These are phyloP conservation scores for Daldinia vernicosa DNA, from an alignment of 495 filamentous ascomycete genomes.

Conservation along the genomic window DNA sequence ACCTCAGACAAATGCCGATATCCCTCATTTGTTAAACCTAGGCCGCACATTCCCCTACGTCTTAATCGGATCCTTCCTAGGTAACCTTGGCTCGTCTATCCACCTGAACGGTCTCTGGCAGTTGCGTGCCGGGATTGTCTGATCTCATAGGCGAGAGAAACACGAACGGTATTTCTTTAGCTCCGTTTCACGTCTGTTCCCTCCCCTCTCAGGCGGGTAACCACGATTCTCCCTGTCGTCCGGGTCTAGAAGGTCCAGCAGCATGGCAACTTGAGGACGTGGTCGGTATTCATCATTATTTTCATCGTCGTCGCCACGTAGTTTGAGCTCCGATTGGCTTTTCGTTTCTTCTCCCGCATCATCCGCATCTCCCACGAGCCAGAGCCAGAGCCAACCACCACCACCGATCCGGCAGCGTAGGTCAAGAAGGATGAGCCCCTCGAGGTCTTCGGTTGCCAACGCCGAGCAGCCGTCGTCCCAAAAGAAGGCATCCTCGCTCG, in stretches of 20 bases:
- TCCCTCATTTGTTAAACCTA: slow-evolving; percentile 26
- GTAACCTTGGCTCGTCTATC: slow-evolving; percentile 15
- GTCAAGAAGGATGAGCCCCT: slow-evolving; percentile 29
- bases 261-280: slow-evolving; percentile 24
- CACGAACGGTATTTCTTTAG: slow-evolving; percentile 16
- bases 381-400: slow-evolving; percentile 22
- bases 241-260: neutral
- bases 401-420: slow-evolving; percentile 27
- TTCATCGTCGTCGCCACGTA: slow-evolving; percentile 20
- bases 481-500: slow-evolving; percentile 45
- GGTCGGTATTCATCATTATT: slow-evolving; percentile 34
- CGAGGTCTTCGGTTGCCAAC: slow-evolving; percentile 7
- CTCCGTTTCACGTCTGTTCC: slow-evolving; percentile 23
- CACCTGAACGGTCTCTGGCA: neutral
- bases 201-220: slow-evolving; percentile 15
- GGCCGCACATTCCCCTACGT: slow-evolving; percentile 30
- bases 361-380: slow-evolving; percentile 11
- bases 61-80: slow-evolving; percentile 26
- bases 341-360: slow-evolving; percentile 21
- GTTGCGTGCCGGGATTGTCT: slow-evolving; percentile 8
- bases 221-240: slow-evolving; percentile 12
- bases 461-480: slow-evolving; percentile 13
- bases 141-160: slow-evolving; percentile 15
- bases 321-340: slow-evolving; percentile 22
- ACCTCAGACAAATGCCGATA: slow-evolving; percentile 23